Evolutionary conservation across 768 basidiomycete species (phyloP).

Genomic region (Leccinum rimulosum): DNA sequence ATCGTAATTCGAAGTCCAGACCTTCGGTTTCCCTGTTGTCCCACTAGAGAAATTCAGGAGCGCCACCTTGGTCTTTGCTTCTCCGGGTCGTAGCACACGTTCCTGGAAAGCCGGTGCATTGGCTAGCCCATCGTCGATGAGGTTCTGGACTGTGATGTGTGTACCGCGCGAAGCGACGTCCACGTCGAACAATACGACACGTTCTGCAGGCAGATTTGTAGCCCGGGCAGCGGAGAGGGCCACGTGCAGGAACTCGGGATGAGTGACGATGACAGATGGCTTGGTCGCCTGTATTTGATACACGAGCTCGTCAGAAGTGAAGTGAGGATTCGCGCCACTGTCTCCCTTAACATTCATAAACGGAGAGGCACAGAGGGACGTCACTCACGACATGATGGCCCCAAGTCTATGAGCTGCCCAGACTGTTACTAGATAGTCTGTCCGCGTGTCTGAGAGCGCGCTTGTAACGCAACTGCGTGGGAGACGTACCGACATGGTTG

Average conservation of each 20-base stretch:
- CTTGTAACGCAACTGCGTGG: not conserved
- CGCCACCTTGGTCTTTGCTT: constrained; percentile 68
- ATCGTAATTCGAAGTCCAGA: constrained; percentile 17
- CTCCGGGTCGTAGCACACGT: constrained; percentile 49
- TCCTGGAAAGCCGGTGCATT: constrained; percentile 44
- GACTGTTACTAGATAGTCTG: constrained; percentile 55
- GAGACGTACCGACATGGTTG: constrained; percentile 57
- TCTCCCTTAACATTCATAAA: not conserved
- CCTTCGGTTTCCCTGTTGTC: constrained; percentile 76
- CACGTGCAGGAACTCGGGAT: constrained; percentile 42
- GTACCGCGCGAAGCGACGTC: constrained; percentile 9
- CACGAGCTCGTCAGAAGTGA: constrained; percentile 53
- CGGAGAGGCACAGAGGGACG: not conserved
- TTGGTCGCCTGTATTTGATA: constrained; percentile 53
- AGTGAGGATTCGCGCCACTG: constrained; percentile 63
- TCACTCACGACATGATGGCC: constrained; percentile 53
- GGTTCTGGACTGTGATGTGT: constrained; percentile 40
- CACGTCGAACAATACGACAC: constrained; percentile 42
- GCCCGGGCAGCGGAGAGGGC: constrained; percentile 45
- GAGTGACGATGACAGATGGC: constrained; percentile 47
- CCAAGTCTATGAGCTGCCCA: constrained; percentile 59
- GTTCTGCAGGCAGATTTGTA: constrained; percentile 41
- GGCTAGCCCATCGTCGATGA: constrained; percentile 49
- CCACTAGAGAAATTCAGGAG: constrained; percentile 74
- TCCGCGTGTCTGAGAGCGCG: not conserved